Base-by-base conservation (phyloP, 768 basidiomycete genomes). In the Vararia minispora region DNA sequence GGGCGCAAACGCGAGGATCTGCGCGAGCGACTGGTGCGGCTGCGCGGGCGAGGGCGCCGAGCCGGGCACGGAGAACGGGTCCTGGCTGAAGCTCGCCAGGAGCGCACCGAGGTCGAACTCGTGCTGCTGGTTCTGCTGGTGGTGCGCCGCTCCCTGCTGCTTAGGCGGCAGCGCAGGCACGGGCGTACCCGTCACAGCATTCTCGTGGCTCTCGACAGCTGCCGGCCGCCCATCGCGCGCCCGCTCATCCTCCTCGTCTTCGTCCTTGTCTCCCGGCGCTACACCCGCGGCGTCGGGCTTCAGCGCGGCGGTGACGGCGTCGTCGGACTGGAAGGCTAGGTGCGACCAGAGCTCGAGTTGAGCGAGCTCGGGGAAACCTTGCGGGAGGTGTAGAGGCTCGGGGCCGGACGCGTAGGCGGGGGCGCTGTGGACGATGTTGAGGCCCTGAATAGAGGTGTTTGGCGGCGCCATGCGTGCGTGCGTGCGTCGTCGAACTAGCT, bases 321-420 rank as follows among this genome's bases (percentile, higher is more conserved):
- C 86, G 51, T 86, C 83, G 0, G 74, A 74, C 42, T 86, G 76
- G 53, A 90, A 90, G 6, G 76, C 59, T 40, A 89, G 66, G 58
- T 84, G 78, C 11, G 83, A 81, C 88, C 88, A 90, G 38, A 90
- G 65, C 56, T 81, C 79, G 37, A 86, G 76, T 55, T 84, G 83
- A 0, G 83, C 77, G 39, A 88, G 66, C 59, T 89, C 86, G 9
- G 80, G 78, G 53, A 75, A 83, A n/a, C n/a, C n/a, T 0, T 77
- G 63, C 18, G 73, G 71, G 0, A 74, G 64, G 0, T 72, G 60
- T 43, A 85, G 69, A 18, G 84, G 65, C 43, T 83, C 77, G 53
- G 74, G 71, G 13, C 56, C 58, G 0, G 55, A 52, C 47, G 69
- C 65, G 5, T 62, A 49, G 12, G 65, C 49, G 13, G 58, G 53